Evolutionary conservation across 805 yeast species (phyloP), one percentile per base, ranked within the genome.

Genomic region (Nakazawaea anatomiae): DNA sequence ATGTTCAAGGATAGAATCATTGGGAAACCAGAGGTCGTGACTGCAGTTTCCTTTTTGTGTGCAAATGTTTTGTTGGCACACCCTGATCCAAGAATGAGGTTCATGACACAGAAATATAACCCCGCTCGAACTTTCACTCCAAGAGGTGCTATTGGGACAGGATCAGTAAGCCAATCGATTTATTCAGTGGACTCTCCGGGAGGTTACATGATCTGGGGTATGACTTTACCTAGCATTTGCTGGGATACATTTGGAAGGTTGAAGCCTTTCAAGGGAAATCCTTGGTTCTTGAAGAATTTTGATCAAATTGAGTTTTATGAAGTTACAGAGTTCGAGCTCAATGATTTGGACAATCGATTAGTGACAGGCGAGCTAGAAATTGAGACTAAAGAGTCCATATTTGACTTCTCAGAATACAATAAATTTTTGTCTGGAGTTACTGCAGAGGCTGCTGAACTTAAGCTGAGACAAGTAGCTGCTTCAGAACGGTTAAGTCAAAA

Each of bases 241-340:
- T 67, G 71, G 71, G 65, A 66, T 46, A 65, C 71, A 1, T 67
- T 67, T 50, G 54, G 63, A 7, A 59, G 67, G 48, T 47, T 62
- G 12, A 54, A 52, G 5, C 48, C 46, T 4, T 54, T 50, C 42
- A 55, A 52, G 32, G 54, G 54, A 4, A 55, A 55, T 9, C 70
- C 71, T 8, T 67, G 70, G 70, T 61, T 66, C 28, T 59, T 65
- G 44, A 57, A 60, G 35, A 59, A 58, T 39, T 67, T 67, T 51
- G 71, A 67, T 48, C 70, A 67, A 48, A 55, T 63, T 35, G 56
- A 51, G 32, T 70, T 64, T 49, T 70, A 70, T 54, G 73, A 70
- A 50, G 74, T 70, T 6, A 45, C 43, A 30, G 71, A 69, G 52
- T 50, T 52, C 5, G 64, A 61, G 46, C 54, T 69, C 39, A 55